Base-by-base conservation (phyloP, 176 grass and related monocot genomes). In the bread wheat (Triticum aestivum) region DNA sequence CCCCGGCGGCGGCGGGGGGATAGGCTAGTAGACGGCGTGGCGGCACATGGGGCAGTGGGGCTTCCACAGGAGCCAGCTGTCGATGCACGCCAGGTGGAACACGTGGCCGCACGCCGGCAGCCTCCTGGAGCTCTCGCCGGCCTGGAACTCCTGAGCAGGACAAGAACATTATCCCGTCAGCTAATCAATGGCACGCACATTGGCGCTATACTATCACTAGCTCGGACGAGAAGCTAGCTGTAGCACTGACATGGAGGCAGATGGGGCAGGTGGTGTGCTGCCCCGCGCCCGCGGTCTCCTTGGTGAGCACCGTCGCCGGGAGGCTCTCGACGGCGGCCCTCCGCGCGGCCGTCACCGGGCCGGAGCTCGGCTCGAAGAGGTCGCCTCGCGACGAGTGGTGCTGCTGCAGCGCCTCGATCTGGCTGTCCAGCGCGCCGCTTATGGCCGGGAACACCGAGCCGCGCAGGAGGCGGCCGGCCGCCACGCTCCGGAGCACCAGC, bases 361-460 rank as follows among this genome's bases (percentile, higher is more conserved):
- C 17, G 62, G 61, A 89, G 6, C 87, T 85, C 15, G 89, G 88
- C n/a, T 79, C 95, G 67, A 94, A 97, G 7, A 91, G 84, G 79
- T 93, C 91, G 5, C 84, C 67, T 44, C 37, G 65, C 3, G 7
- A 0, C 14, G 26, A 75, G 26, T 52, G 8, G 44, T 51, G 15
- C 17, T 29, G 17, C 47, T 56, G 74, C 74, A 77, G 74, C 74
- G 74, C 74, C 24, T 77, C 74, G 15, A 77, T 77, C 47, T 77
- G 74, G 15, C 45, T 29, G 74, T 77, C 74, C 47, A 77, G 74
- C 47, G 74, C 74, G 27, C 74, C 47, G 74, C 74, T 77, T 10
- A 97, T 90, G 39, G 82, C 79, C 54, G 94, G 94, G 72, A 89
- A 90, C 51, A 94, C 86, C 72, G 87, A 91, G 51, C 94, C 92